These are phyloP conservation scores for Macrolepiota albuminosa DNA, from an alignment of 768 basidiomycete genomes.

Conservation along the genomic window DNA sequence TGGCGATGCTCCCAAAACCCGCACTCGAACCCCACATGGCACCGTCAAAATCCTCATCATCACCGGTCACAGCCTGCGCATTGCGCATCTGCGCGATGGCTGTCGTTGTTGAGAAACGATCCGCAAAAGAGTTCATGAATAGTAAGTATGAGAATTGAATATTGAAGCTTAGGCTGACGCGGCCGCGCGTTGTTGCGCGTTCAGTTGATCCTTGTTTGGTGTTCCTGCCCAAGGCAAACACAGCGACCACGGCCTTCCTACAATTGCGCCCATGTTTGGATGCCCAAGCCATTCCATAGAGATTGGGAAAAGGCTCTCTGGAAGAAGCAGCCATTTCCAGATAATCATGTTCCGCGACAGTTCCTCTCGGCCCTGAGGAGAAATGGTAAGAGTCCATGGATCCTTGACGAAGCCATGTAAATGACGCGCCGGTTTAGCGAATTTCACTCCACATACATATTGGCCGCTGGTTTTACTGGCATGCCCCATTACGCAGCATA, in stretches of 20 bases:
- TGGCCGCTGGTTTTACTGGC: slow-evolving; percentile 65
- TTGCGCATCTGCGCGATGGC: slow-evolving; percentile 44
- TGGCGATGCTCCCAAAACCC: slow-evolving; percentile 73
- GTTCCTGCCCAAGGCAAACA: slow-evolving; percentile 6
- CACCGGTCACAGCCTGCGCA: slow-evolving; percentile 43
- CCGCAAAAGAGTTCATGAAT: slow-evolving; percentile 69
- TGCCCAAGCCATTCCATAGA: slow-evolving; percentile 10
- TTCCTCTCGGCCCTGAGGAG: slow-evolving; percentile 76
- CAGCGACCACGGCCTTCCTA: not conserved
- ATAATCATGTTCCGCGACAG: slow-evolving; percentile 78
- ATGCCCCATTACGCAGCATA: slow-evolving; percentile 79
- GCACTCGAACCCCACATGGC: slow-evolving; percentile 79
- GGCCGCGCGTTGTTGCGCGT: slow-evolving; percentile 35
- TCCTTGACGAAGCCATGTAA: slow-evolving; percentile 8
- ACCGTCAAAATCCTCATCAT: slow-evolving; percentile 63
- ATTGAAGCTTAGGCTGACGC: slow-evolving; percentile 33
- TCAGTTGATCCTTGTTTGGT: slow-evolving; percentile 31
- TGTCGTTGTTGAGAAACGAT: slow-evolving; percentile 59
- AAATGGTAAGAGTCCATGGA: slow-evolving; percentile 60
- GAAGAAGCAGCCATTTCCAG: slow-evolving; percentile 70
- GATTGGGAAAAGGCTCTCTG: slow-evolving; percentile 76
- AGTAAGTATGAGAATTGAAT: slow-evolving; percentile 15
- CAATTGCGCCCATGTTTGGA: slow-evolving; percentile 12
- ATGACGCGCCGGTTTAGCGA: slow-evolving; percentile 44
- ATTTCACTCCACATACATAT: slow-evolving; percentile 77